Percentiles rank a stretch among this genome's conserved stretches.
Conservation (phyloP, 108 stramenopile species). For the Stephanodiscus minutulus region DNA sequence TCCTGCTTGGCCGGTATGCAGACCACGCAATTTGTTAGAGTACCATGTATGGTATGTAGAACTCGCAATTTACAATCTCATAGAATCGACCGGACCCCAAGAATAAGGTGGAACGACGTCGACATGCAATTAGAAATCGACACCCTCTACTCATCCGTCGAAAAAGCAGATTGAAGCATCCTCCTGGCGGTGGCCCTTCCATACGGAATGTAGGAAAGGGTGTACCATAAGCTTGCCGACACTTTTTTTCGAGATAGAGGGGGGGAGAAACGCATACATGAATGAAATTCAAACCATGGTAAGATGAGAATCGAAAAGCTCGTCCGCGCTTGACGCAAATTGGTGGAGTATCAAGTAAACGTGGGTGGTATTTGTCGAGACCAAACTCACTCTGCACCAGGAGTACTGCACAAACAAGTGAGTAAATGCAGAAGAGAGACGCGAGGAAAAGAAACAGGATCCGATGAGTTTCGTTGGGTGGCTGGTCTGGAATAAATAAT, state of each 20-base stretch:
- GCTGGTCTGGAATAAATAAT: not conserved
- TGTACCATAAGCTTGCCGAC: slow-evolving; percentile 78
- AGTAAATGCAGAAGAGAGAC: not conserved
- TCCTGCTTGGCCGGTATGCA: too few relatives aligned
- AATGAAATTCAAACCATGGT: too few relatives aligned
- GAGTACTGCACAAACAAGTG: slow-evolving; percentile 32
- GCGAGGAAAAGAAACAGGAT: not conserved
- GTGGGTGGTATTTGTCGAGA: too few relatives aligned
- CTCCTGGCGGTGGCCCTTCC: slow-evolving; percentile 57
- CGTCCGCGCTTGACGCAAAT: not conserved
- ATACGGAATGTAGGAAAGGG: slow-evolving; percentile 81
- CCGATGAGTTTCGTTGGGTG: too few relatives aligned
- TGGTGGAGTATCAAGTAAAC: too few relatives aligned
- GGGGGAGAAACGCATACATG: not conserved
- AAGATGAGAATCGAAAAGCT: not conserved
- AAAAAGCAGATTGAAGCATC: slow-evolving; percentile 25
- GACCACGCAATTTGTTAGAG: too few relatives aligned
- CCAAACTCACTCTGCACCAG: slow-evolving; percentile 52
- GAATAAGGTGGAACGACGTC: too few relatives aligned
- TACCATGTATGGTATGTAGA: too few relatives aligned
- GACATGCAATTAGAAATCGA: too few relatives aligned
- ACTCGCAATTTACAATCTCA: too few relatives aligned
- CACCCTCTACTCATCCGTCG: slow-evolving; percentile 26
- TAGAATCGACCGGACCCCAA: too few relatives aligned
- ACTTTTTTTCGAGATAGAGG: slow-evolving; percentile 16